Evolutionary conservation across 352 stramenopile species (phyloP).

Genomic region (Thraustochytrium striatum): DNA sequence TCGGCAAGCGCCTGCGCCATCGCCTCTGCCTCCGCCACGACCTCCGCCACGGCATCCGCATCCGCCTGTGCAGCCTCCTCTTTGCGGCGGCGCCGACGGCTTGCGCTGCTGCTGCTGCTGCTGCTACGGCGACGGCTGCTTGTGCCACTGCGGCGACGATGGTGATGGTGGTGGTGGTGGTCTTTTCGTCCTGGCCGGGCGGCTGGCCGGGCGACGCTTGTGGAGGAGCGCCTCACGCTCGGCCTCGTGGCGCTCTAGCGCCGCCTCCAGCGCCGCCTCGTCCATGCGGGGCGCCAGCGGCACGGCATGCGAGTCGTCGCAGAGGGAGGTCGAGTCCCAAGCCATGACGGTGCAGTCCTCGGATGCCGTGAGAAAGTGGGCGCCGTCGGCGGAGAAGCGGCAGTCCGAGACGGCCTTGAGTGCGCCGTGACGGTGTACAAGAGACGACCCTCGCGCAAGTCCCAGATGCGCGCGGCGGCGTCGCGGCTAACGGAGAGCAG

Average conservation of each 20-base stretch:
- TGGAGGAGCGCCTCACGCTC: background rate
- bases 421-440: constrained; percentile 85
- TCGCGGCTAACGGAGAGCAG: constrained; percentile 80
- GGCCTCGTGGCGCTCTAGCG: background rate
- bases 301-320: background rate
- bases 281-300: background rate
- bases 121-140: background rate
- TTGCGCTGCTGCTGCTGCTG: too few relatives aligned
- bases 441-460: constrained; percentile 81
- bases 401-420: constrained; percentile 63
- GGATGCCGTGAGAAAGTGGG: constrained; percentile 63
- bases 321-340: constrained; percentile 58
- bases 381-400: constrained; percentile 68
- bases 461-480: constrained; percentile 81
- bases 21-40: background rate
- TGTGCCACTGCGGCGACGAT: background rate
- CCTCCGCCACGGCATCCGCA: background rate
- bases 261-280: background rate
- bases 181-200: background rate
- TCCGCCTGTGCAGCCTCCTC: background rate
- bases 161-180: background rate
- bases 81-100: background rate
- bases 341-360: constrained; percentile 71
- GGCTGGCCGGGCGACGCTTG: background rate
- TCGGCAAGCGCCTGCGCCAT: background rate